phyloP scores from a whole-genome alignment of 208 protist species.

The Acanthamoeba healyi region DNA sequence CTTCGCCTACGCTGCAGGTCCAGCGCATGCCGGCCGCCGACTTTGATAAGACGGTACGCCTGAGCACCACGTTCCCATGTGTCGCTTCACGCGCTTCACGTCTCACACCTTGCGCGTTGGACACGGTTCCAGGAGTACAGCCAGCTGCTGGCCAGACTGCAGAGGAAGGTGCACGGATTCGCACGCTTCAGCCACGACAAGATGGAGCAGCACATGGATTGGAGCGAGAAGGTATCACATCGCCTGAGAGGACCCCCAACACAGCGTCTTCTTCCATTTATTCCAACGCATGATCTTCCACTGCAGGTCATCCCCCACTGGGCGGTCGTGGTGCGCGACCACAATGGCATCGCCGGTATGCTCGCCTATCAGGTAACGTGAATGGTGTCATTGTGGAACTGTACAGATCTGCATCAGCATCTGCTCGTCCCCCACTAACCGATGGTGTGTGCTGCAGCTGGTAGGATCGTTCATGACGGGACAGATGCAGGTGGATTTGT shows the following conservation, averaged over 20 bases:
- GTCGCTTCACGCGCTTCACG: not conserved
- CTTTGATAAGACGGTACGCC: not conserved
- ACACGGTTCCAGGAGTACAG: slow-evolving; percentile 59
- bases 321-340: slow-evolving; percentile 45
- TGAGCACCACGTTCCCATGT: not conserved
- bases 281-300: no score
- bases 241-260: no score
- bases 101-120: no score
- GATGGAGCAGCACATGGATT: slow-evolving; percentile 47
- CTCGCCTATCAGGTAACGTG: not conserved
- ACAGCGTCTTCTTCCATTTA: not conserved
- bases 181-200: not conserved
- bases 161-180: slow-evolving; percentile 37
- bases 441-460: not conserved
- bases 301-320: not conserved
- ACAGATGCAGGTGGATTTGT: not conserved
- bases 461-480: slow-evolving; percentile 40
- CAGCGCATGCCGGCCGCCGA: not conserved
- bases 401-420: no score
- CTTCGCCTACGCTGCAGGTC: not conserved
- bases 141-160: not conserved
- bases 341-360: slow-evolving; percentile 56
- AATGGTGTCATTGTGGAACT: no score
- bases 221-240: slow-evolving; percentile 41
- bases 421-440: no score